Percentiles rank a stretch among this genome's conserved stretches.
Evolutionary conservation across 164 flowering plant genomes (phyloP).

Genomic region (Berberis thunbergii): DNA sequence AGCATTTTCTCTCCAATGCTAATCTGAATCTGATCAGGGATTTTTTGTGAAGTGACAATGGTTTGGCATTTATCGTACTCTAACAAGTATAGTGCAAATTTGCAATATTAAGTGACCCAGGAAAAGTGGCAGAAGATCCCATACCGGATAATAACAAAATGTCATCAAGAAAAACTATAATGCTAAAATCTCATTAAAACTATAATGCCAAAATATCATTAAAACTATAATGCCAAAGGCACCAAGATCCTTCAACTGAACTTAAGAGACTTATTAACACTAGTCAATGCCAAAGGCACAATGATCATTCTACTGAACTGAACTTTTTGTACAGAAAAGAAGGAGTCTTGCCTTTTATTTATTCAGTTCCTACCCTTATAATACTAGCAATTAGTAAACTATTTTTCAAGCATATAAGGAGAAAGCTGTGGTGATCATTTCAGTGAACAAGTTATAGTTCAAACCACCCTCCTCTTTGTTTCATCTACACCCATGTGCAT

Average conservation of each 20-base stretch:
- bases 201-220: too few species aligned
- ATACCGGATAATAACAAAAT: too few species aligned
- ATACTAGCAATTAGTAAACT: background rate
- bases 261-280: background rate
- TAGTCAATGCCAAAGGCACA: background rate
- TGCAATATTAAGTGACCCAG: too few species aligned
- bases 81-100: too few species aligned
- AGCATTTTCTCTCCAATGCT: too few species aligned
- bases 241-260: background rate
- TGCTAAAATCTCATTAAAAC: too few species aligned
- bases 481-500: background rate
- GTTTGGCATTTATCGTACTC: too few species aligned
- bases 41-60: too few species aligned
- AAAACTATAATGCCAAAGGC: background rate
- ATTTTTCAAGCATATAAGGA: slow-evolving; percentile 6
- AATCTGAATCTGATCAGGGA: too few species aligned
- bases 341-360: slow-evolving; percentile 7
- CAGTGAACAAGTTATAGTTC: background rate
- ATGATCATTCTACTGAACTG: background rate
- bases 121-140: too few species aligned
- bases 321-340: slow-evolving; percentile 3
- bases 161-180: too few species aligned
- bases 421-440: background rate
- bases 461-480: background rate
- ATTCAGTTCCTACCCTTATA: background rate